Conservation (phyloP, 495 filamentous ascomycete genomes). For the Aspergillus baeticus region DNA sequence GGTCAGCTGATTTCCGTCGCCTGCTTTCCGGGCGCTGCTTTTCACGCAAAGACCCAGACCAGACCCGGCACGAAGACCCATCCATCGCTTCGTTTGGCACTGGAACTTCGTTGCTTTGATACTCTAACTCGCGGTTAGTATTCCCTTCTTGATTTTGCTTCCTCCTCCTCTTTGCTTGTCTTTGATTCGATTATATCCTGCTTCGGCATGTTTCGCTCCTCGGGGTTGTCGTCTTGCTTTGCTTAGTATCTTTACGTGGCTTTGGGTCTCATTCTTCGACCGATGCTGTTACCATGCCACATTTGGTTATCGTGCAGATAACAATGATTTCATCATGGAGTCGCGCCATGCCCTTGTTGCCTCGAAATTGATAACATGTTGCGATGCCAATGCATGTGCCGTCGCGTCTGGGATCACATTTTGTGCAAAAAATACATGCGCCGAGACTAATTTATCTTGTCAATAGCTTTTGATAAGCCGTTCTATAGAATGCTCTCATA, state of each 20-base stretch:
- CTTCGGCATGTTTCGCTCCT: conserved; percentile 12
- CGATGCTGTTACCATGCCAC: background rate
- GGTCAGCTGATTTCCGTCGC: conserved; percentile 27
- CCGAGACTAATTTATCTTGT: conserved; percentile 19
- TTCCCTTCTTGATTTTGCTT: conserved; percentile 12
- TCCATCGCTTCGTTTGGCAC: conserved; percentile 19
- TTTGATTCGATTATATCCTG: background rate
- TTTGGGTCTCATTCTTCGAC: conserved; percentile 4
- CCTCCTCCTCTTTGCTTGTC: background rate
- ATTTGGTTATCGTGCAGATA: background rate
- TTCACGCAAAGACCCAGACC: conserved; percentile 14
- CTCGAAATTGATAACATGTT: conserved; percentile 7
- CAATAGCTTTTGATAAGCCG: conserved; percentile 17
- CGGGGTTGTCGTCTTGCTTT: background rate
- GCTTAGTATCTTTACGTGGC: conserved; percentile 5
- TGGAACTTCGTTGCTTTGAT: conserved; percentile 18
- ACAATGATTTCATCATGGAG: background rate
- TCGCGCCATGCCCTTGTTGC: conserved; percentile 8
- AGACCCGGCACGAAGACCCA: conserved; percentile 26
- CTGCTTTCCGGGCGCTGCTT: conserved; percentile 15
- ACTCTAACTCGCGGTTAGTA: conserved; percentile 20
- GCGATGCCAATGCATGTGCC: conserved; percentile 17
- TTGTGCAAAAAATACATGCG: background rate
- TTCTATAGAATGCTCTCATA: conserved; percentile 41
- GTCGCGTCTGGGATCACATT: conserved; percentile 18